Evolutionary conservation across 2,329 filamentous ascomycete species (phyloP), one percentile per base, ranked within the genome.

Genomic region (Claviceps lovelessii): DNA sequence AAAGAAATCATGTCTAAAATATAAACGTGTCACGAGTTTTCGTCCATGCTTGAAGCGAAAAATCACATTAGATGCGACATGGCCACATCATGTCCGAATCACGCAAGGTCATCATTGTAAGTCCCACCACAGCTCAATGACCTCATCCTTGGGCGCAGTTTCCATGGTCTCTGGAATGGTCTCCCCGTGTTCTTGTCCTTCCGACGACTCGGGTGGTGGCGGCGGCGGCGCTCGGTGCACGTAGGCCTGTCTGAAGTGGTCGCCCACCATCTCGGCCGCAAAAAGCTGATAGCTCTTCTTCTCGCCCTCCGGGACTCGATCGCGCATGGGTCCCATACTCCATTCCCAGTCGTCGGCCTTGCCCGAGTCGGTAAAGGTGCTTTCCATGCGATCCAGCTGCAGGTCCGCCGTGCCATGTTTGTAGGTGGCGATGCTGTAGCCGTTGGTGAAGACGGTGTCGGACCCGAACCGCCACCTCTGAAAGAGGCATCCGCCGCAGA

Each of bases 401-500:
- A 76, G 55, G 3, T 62, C 60, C 6, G 69, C 65, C 6, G 74
- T 62, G 44, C 69, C 70, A 0, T 66, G 63, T 3, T 63, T 59
- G 58, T 82, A 82, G 49, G 70, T 67, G 35, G 73, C 71, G 49
- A 83, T 72, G 23, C 77, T 81, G 61, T 76, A 83, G 0, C 80
- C 80, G 62, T 83, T 83, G 33, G 76, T 73, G 11, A 83, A 66
- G n/a, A 82, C 61, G 0, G 70, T 72, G 53, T 77, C 71, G n/a
- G 63, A 56, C 41, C 65, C 69, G 53, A 76, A 73, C 48, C 73
- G 68, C 69, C 74, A 83, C 29, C 80, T 72, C 60, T 79, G 77
- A 51, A 84, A 66, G 57, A 82, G 73, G 56, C 80, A 83, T 50
- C 76, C 74, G 5, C 80, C 80, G 59, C 80, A 83, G n/a, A 80